Base-by-base conservation (phyloP, 2,329 filamentous ascomycete genomes). In the Colletotrichum nymphaeae region DNA sequence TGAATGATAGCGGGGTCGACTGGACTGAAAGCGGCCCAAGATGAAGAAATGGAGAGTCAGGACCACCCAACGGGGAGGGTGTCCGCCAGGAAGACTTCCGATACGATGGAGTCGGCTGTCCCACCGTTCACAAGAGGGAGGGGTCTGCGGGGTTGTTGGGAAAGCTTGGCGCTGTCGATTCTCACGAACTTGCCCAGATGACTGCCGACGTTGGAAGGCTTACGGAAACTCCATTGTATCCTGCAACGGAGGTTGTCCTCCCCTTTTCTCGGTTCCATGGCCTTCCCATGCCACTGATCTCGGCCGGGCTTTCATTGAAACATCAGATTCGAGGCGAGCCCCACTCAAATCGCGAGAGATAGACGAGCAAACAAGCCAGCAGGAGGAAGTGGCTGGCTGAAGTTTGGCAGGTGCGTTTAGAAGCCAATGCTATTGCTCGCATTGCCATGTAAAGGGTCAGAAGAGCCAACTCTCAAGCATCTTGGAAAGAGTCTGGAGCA, bases 21-120 rank as follows among this genome's bases (percentile, higher is more conserved):
- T 65, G 56, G 53, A 69, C 55, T 46, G 70, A 65, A 69, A 65
- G 46, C 60, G 46, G 70, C 55, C 67, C 32, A 60, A 49, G 46
- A 55, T 9, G 22, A 24, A 53, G 22, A 42, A 59, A 30, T 35
- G 59, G 42, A 49, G 19, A n/a, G 42, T 49, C 42, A 49, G 53
- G 37, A 24, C 59, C 42, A 22, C 59, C 28, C 58, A 26, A 16
- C 52, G n/a, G 42, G 24, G 56, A 66, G 70, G 49, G 26, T 70
- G 60, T 69, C 67, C 57, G 14, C 26, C 60, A 63, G 70, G 66
- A 73, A 73, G 70, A 62, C 70, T 70, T 73, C 70, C 70, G 70
- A 70, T 73, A 73, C 70, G 70, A 52, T 62, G 24, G 52, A 56
- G 49, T 49, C 35, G 32, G 46, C 28, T 56, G 46, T 70, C 70